Evolutionary conservation across 345 rosid genomes (phyloP), one percentile per base, ranked within the genome.

Genomic region (Corchorus olitorius): DNA sequence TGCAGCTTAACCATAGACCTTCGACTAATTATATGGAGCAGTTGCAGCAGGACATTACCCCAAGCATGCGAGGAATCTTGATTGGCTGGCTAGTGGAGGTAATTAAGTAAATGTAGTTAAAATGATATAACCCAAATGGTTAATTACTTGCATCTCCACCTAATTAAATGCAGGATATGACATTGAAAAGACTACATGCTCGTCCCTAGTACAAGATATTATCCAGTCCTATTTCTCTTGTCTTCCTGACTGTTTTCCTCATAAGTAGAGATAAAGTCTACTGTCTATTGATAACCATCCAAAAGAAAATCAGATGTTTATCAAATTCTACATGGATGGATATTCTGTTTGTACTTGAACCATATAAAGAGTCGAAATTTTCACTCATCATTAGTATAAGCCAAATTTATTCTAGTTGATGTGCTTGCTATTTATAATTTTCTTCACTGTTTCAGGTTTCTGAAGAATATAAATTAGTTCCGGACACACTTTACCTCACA

Each of bases 61-160:
- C 96, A 61, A 74, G 50, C 86, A 95, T 95, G 99, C 88, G 98
- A 48, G 90, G 84, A 74, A 89, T 95, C 81, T 84, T 93, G 76
- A 84, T 95, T 71, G 97, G 93, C 79, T 95, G 99, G 99, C 90
- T 95, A 73, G 93, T 95, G 54, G 99, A 96, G 97, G 98, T 93
- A 27, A 27, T 27, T 27, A 49, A 5, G 37, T 50, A 12, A 75
- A 35, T 39, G 3, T 75, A 80, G 89, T 81, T 48, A 65, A 27
- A 65, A 52, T 54, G 12, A 63, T 41, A 69, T 17, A 50, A 65
- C 50, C 35, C 19, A 48, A 35, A 62, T 8, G 49, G 76, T 68
- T 39, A 39, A 39, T 39, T 66, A 14, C 63, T 22, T 73, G 37
- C 76, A 43, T 70, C 60, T 70, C 43, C 73, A 33, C 45, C 60